A percentile compares a stretch with the other conserved stretches of the same genome.
Conservation (phyloP, 1,284 basidiomycete species). For the Bondarzewia mesenterica region DNA sequence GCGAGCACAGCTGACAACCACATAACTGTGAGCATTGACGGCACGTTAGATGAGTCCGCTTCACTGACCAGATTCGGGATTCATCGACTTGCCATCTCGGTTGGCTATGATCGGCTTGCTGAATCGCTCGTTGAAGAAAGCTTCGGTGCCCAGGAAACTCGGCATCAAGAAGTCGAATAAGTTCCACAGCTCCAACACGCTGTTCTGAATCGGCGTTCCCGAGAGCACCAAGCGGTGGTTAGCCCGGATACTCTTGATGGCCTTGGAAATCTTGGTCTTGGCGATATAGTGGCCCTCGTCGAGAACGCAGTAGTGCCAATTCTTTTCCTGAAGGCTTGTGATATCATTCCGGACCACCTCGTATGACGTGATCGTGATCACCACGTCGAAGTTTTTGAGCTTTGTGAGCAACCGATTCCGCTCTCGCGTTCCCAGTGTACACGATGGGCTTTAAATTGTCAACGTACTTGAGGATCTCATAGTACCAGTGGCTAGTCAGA, state of each 20-base stretch:
- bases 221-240: constrained; percentile 93
- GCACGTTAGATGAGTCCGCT: too few relatives aligned
- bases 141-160: constrained; percentile 92
- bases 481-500: constrained; percentile 96
- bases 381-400: constrained; percentile 72
- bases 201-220: constrained; percentile 99
- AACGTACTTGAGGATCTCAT: constrained; percentile 93
- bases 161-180: constrained; percentile 99
- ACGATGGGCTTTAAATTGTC: constrained; percentile 81
- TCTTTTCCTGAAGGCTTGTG: constrained; percentile 59
- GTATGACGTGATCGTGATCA: constrained; percentile 97
- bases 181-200: constrained; percentile 97
- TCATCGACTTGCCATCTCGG: constrained; percentile 92
- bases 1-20: constrained; percentile 70
- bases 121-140: constrained; percentile 94
- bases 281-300: constrained; percentile 99
- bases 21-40: constrained; percentile 5
- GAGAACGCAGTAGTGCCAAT: constrained; percentile 95
- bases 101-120: constrained; percentile 95
- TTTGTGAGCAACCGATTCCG: constrained; percentile 66
- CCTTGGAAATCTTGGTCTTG: constrained; percentile 95
- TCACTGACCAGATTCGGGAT: constrained; percentile 81
- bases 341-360: constrained; percentile 98
- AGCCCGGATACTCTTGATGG: constrained; percentile 87
- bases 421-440: constrained; percentile 86